These are phyloP conservation scores for Debaryomycetaceae sp. DNA, from an alignment of 1,139 yeast species.

Conservation along the genomic window DNA sequence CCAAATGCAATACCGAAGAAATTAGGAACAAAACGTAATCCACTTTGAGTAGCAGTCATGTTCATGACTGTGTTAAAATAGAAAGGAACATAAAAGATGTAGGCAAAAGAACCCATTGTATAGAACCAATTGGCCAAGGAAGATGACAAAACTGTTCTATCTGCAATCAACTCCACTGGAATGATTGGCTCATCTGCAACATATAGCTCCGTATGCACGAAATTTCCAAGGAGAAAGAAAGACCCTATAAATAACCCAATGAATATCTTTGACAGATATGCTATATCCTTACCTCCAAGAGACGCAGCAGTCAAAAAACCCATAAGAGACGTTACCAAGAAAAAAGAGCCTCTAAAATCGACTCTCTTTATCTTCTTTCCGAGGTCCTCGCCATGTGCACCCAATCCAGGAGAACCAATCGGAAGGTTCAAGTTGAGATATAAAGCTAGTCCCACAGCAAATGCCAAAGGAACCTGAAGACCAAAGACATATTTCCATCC, in stretches of 20 bases:
- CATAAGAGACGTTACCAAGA: slow-evolving; percentile 55
- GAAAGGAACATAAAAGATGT: slow-evolving; percentile 62
- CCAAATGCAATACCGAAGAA: slow-evolving; percentile 70
- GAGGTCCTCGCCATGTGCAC: slow-evolving; percentile 34
- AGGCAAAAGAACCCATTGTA: slow-evolving; percentile 53
- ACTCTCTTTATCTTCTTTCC: slow-evolving; percentile 50
- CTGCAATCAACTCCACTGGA: slow-evolving; percentile 53
- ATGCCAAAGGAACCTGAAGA: slow-evolving; percentile 60
- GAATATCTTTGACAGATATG: slow-evolving; percentile 34
- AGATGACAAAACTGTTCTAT: slow-evolving; percentile 60
- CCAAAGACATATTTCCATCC: slow-evolving; percentile 75
- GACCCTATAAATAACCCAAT: slow-evolving; percentile 21
- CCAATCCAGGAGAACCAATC: slow-evolving; percentile 47
- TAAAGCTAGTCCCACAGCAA: slow-evolving; percentile 42
- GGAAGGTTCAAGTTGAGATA: slow-evolving; percentile 41
- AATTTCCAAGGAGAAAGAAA: slow-evolving; percentile 20
- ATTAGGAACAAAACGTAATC: slow-evolving; percentile 60
- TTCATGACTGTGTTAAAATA: slow-evolving; percentile 57
- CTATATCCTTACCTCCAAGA: slow-evolving; percentile 59
- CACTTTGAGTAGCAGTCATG: slow-evolving; percentile 56
- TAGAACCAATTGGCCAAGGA: slow-evolving; percentile 67
- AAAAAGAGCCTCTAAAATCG: slow-evolving; percentile 69
- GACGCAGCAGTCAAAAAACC: slow-evolving; percentile 62
- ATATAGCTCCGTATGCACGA: slow-evolving; percentile 51
- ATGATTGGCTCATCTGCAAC: slow-evolving; percentile 66